Evolutionary conservation across 257 asterid genomes (phyloP), one percentile per base, ranked within the genome.

Genomic region (Oldenlandia corymbosa): DNA sequence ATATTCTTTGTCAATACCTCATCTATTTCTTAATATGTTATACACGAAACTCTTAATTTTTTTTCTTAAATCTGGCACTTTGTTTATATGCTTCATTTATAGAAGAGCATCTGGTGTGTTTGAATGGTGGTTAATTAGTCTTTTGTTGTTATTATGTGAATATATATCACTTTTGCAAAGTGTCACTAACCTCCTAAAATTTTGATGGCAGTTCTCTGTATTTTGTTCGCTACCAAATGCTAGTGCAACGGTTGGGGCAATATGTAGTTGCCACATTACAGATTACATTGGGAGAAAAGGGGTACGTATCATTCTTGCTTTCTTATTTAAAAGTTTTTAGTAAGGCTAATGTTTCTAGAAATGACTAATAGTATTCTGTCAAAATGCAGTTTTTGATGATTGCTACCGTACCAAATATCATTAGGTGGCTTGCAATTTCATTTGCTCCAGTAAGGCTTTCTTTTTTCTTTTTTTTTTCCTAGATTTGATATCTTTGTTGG

Each of bases 231-330:
- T 92, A 31, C 79, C 95, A 2, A 92, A 92, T 65, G 98, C 85
- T 67, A 97, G 98, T 34, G 97, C 98, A 55, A 89, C 89, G 98
- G 97, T 89, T 62, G 98, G 98, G 73, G 98, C 98, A 64, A 83
- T 92, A 71, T 83, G 97, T 51, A 92, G 98, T 67, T 97, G 97
- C 71, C 98, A 92, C 67, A 89, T 92, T 68, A 92, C 98, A 7
- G 98, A 92, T 83, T 89, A 92, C 72, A 82, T 89, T 46, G 98
- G 98, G 31, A 75, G 98, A 68, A 92, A 92, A 76, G 98, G 97
- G 93, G 97, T 92, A 83, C n/a, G n/a, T n/a, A 24, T 59, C n/a
- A 10, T 5, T 52, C 1, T 60, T 43, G 24, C 27, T 45, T 24
- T 56, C 32, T 58, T 30, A 17, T 9, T 30, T 2, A 10, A 5